Evolutionary conservation across 257 asterid genomes (phyloP).

Genomic region (Jacaranda copaia): DNA sequence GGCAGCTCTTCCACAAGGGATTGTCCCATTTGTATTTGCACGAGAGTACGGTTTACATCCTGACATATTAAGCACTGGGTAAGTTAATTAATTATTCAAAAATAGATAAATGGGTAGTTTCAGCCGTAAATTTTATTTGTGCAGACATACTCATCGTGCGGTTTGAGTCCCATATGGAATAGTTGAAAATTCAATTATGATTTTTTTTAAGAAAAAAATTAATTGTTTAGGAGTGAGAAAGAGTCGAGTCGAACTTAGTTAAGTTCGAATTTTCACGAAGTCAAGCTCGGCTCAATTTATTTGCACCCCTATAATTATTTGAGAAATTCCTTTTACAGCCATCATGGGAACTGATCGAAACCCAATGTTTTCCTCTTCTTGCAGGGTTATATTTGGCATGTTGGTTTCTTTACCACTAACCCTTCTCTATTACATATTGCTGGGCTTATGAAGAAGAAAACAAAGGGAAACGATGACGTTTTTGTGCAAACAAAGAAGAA

Average conservation of each 20-base stretch:
- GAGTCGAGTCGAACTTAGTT: no score
- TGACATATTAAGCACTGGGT: slow-evolving; percentile 73
- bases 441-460: slow-evolving; percentile 52
- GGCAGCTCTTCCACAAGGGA: slow-evolving; percentile 83
- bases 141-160: no score
- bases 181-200: no score
- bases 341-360: not conserved
- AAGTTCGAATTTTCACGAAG: no score
- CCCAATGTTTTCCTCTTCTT: not conserved
- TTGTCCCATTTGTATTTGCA: slow-evolving; percentile 75
- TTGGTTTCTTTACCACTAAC: slow-evolving; percentile 71
- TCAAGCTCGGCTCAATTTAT: no score
- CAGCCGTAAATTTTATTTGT: no score
- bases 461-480: not conserved
- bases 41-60: slow-evolving; percentile 74
- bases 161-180: no score
- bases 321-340: not conserved
- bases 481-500: no score
- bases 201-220: no score
- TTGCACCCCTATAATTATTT: not conserved
- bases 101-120: not conserved
- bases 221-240: no score
- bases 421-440: slow-evolving; percentile 57
- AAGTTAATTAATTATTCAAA: slow-evolving; percentile 20
- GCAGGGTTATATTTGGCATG: slow-evolving; percentile 81